phyloP scores from a whole-genome alignment of 23 red algal species.

The Pyropia yezoensis region DNA sequence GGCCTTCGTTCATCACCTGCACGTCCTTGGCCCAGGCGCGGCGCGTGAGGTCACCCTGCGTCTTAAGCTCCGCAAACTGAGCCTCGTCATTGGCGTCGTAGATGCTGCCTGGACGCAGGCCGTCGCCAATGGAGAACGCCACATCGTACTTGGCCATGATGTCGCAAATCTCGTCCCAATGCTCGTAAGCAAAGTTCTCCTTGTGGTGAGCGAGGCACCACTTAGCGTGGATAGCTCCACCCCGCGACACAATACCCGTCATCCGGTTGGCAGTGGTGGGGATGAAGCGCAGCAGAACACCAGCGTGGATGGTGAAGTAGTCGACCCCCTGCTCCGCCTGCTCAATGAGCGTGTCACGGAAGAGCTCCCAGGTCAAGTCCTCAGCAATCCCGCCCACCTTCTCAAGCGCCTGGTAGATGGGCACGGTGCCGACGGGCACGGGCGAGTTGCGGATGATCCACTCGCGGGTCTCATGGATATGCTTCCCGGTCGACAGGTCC shows the following conservation, averaged over 20 bases:
- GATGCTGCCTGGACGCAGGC: conserved; percentile 90
- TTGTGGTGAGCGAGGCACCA: conserved; percentile 91
- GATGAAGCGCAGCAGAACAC: conserved; percentile 86
- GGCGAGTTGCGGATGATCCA: conserved; percentile 96
- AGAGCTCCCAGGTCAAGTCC: conserved; percentile 94
- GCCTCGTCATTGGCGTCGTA: conserved; percentile 98
- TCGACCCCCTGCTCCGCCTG: conserved; percentile 97
- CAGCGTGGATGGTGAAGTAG: conserved; percentile 99
- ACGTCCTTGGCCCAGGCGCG: conserved; percentile 93
- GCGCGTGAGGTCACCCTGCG: conserved; percentile 93
- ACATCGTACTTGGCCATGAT: conserved; percentile 97
- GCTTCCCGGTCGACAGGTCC: conserved; percentile 84
- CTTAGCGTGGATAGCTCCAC: conserved; percentile 98
- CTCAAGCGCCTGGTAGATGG: conserved; percentile 97
- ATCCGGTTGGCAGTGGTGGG: conserved; percentile 84
- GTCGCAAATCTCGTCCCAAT: conserved; percentile 99
- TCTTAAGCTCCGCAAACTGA: conserved; percentile 94
- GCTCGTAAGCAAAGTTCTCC: conserved; percentile 99
- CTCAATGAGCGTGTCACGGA: conserved; percentile 90
- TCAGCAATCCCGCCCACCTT: conserved; percentile 92
- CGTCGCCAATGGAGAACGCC: conserved; percentile 95
- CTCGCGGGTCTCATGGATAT: conserved; percentile 91
- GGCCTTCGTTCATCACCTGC: conserved; percentile 99
- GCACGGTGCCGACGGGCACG: conserved; percentile 92
- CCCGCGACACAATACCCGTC: conserved; percentile 97